Conservation (phyloP, 805 yeast genomes). For the Torulaspora quercuum region DNA sequence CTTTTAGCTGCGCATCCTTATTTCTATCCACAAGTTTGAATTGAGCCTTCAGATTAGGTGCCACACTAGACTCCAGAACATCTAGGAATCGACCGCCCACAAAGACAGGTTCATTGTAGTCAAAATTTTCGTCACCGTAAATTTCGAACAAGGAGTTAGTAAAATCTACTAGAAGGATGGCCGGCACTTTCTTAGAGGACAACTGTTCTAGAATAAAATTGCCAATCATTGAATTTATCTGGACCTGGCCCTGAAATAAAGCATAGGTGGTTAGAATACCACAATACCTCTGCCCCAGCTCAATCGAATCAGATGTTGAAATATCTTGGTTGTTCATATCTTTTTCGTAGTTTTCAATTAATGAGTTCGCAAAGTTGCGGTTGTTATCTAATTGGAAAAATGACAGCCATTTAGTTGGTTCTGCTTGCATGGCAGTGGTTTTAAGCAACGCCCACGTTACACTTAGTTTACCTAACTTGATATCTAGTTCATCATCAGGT, state of each 20-base stretch:
- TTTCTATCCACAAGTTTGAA: slow-evolving; percentile 68
- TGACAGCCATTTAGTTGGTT: slow-evolving; percentile 12
- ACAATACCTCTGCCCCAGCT: slow-evolving; percentile 38
- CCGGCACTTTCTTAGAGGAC: slow-evolving; percentile 22
- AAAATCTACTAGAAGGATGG: slow-evolving; percentile 52
- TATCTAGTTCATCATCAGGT: slow-evolving; percentile 27
- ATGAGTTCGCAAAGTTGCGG: slow-evolving; percentile 27
- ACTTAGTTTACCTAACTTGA: slow-evolving; percentile 41
- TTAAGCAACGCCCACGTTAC: slow-evolving; percentile 44
- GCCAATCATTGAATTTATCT: slow-evolving; percentile 45
- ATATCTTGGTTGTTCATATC: slow-evolving; percentile 14
- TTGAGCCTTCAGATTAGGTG: slow-evolving; percentile 48
- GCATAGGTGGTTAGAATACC: slow-evolving; percentile 56
- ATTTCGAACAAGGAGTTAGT: slow-evolving; percentile 70
- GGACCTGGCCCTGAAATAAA: slow-evolving; percentile 43
- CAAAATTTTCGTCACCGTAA: slow-evolving; percentile 67
- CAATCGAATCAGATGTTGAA: slow-evolving; percentile 32
- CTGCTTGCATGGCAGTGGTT: slow-evolving; percentile 18
- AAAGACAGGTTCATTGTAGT: slow-evolving; percentile 67
- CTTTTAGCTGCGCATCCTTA: slow-evolving; percentile 53
- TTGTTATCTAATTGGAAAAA: slow-evolving; percentile 24
- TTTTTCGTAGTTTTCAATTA: slow-evolving; percentile 23
- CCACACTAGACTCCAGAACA: slow-evolving; percentile 40
- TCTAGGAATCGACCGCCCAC: slow-evolving; percentile 49
- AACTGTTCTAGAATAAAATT: slow-evolving; percentile 42